Conservation (phyloP, 345 rosid genomes). For the Lepidium sativum region DNA sequence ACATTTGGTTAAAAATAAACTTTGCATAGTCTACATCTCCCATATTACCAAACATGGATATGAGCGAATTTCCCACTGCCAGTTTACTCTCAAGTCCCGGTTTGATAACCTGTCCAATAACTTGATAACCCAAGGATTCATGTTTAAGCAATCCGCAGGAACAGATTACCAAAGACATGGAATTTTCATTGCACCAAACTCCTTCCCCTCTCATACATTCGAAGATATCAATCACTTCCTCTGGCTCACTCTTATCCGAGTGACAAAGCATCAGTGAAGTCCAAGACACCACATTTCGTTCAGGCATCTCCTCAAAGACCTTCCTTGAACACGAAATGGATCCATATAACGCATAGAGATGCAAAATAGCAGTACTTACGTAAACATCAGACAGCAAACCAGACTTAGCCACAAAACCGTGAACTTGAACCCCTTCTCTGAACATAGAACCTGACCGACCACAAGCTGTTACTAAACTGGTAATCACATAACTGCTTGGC, state of each 20-base stretch:
- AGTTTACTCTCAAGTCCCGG: constrained; percentile 47
- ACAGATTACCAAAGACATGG: constrained; percentile 52
- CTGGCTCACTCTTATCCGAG: constrained; percentile 42
- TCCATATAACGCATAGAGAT: constrained; percentile 59
- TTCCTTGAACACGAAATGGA: constrained; percentile 40
- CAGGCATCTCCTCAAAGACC: constrained; percentile 78
- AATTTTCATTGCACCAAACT: constrained; percentile 51
- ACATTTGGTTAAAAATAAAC: constrained; percentile 43
- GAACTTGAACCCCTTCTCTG: constrained; percentile 61
- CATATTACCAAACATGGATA: constrained; percentile 62
- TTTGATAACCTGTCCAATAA: constrained; percentile 51
- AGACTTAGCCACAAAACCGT: constrained; percentile 42
- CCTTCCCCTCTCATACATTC: constrained; percentile 48
- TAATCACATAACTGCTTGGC: constrained; percentile 52
- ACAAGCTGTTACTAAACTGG: constrained; percentile 75
- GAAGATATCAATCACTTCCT: constrained; percentile 43
- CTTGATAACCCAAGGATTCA: constrained; percentile 46
- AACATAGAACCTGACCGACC: constrained; percentile 55
- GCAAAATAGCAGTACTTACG: constrained; percentile 75
- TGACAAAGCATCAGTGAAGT: constrained; percentile 81
- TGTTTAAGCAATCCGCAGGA: constrained; percentile 53
- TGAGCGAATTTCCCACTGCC: constrained; percentile 61
- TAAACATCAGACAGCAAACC: constrained; percentile 64
- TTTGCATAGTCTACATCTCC: constrained; percentile 42
- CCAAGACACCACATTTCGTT: constrained; percentile 80